Conservation (phyloP, 345 rosid genomes). For the Kandelia obovata region DNA sequence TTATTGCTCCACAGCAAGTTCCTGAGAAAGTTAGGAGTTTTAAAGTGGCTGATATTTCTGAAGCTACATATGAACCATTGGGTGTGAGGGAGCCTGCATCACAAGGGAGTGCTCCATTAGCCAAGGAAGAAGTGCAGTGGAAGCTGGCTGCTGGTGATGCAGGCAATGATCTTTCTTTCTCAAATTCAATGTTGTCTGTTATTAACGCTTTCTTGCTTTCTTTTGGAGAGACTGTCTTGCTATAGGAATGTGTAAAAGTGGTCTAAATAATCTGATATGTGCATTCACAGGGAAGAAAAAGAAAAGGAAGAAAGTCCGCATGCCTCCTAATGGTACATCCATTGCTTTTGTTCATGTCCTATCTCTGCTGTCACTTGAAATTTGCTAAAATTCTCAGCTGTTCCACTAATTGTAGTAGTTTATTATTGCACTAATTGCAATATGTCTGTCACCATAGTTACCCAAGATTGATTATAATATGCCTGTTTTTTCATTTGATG, state of each 20-base stretch:
- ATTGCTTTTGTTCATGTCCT: background rate
- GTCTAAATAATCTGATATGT: background rate
- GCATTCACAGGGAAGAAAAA: constrained; percentile 57
- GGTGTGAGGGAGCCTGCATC: constrained; percentile 67
- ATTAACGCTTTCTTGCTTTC: background rate
- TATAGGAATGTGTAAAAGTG: background rate
- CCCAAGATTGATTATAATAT: background rate
- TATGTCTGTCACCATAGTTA: no score
- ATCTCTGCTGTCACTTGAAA: background rate
- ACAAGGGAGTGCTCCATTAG: constrained; percentile 42
- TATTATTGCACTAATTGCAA: background rate
- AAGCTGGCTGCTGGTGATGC: constrained; percentile 29
- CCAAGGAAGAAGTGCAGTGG: constrained; percentile 31
- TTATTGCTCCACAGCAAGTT: constrained; percentile 33
- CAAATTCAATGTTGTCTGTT: background rate
- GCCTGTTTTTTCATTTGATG: no score
- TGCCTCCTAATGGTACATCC: constrained; percentile 52
- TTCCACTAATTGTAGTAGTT: background rate
- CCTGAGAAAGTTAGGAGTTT: constrained; percentile 42
- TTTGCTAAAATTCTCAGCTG: background rate
- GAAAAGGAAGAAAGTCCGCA: constrained; percentile 74
- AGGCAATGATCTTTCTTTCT: constrained; percentile 8
- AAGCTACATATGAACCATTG: constrained; percentile 65
- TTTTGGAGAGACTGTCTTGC: no score
- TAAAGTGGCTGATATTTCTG: constrained; percentile 52